These are phyloP conservation scores for Fagopyrum tataricum DNA, from an alignment of 148 eudicot genomes.

Conservation along the genomic window DNA sequence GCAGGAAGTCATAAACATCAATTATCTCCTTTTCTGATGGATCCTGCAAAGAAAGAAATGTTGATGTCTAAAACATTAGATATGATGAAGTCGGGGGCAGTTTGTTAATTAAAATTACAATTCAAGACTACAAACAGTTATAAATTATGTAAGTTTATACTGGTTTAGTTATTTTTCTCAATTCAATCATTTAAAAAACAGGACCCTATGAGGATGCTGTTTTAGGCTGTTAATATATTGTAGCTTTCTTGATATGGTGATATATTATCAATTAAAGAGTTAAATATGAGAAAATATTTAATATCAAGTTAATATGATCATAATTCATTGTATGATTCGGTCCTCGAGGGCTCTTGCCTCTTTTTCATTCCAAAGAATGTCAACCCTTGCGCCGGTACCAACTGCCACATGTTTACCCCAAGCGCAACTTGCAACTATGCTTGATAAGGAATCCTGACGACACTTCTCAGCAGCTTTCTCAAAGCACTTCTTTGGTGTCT, in stretches of 20 bases:
- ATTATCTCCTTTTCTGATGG: constrained; percentile 30
- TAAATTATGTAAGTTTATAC: too few relatives aligned
- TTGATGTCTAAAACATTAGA: neutral
- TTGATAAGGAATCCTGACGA: constrained; percentile 65
- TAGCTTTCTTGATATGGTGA: too few relatives aligned
- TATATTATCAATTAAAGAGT: too few relatives aligned
- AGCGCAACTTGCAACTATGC: constrained; percentile 89
- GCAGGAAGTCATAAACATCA: constrained; percentile 71
- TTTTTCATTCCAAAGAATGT: constrained; percentile 73
- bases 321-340: too few relatives aligned
- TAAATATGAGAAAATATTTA: too few relatives aligned
- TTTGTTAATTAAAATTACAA: too few relatives aligned
- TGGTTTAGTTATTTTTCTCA: too few relatives aligned
- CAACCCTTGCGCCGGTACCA: constrained; percentile 86
- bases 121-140: too few relatives aligned
- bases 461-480: constrained; percentile 93
- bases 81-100: neutral
- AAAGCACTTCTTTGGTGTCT: constrained; percentile 86
- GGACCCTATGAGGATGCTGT: too few relatives aligned
- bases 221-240: too few relatives aligned
- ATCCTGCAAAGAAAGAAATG: constrained; percentile 31
- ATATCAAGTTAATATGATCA: too few relatives aligned
- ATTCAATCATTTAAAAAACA: too few relatives aligned
- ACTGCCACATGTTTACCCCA: constrained; percentile 97
- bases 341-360: constrained; percentile 31